Conservation (phyloP, 768 basidiomycete species). For the Collybiopsis luxurians region DNA sequence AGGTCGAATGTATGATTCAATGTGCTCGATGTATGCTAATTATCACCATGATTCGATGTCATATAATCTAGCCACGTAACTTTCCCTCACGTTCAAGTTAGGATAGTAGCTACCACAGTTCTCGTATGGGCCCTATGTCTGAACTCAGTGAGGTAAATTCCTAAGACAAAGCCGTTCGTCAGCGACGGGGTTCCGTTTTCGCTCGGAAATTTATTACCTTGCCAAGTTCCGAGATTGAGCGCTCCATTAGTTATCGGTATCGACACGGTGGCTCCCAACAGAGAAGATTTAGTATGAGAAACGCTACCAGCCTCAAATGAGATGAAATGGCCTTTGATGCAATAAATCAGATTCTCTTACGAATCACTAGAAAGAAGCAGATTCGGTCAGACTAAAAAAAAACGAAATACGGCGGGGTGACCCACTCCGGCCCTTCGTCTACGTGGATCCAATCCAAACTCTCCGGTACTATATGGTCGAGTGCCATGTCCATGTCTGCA, state of each 20-base stretch:
- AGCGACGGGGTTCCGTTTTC: background rate
- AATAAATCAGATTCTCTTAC: slow-evolving; percentile 36
- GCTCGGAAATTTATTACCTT: slow-evolving; percentile 53
- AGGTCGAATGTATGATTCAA: too few relatives aligned
- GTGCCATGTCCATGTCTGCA: slow-evolving; percentile 91
- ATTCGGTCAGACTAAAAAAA: slow-evolving; percentile 4
- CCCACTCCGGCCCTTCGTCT: slow-evolving; percentile 91
- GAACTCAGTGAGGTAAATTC: slow-evolving; percentile 89
- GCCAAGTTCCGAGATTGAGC: slow-evolving; percentile 90
- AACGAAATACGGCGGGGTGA: slow-evolving; percentile 13
- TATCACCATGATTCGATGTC: too few relatives aligned
- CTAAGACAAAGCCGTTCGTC: slow-evolving; percentile 26
- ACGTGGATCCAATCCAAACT: slow-evolving; percentile 78
- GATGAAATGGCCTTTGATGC: slow-evolving; percentile 4
- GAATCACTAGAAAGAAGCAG: slow-evolving; percentile 56
- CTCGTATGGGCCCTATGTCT: slow-evolving; percentile 64
- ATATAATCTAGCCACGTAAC: too few relatives aligned
- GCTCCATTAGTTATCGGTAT: slow-evolving; percentile 79
- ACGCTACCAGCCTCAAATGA: slow-evolving; percentile 45
- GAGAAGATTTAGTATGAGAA: slow-evolving; percentile 87
- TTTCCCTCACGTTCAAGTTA: too few relatives aligned
- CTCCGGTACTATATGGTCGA: slow-evolving; percentile 89
- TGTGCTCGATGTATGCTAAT: too few relatives aligned
- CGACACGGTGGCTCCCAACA: slow-evolving; percentile 79
- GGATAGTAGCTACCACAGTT: slow-evolving; percentile 75